Evolutionary conservation across 345 rosid species (phyloP), one percentile per base, ranked within the genome.

Genomic region (Eucalyptus decipiens): DNA sequence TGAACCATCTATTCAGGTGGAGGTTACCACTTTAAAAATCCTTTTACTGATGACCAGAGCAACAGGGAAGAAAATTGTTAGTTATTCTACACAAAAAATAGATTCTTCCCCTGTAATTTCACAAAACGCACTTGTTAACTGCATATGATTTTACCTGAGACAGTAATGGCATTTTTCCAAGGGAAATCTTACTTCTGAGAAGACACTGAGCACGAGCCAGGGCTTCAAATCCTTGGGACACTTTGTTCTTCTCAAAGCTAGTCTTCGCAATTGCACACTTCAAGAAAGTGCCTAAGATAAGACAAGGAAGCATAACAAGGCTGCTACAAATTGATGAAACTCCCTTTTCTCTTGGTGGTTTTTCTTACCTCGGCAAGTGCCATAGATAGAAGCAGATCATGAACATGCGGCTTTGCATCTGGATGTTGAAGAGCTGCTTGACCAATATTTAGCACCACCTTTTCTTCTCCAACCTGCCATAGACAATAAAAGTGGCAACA

Each of bases 221-320:
- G 91, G 99, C 99, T 93, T 97, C 99, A 93, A 98, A 97, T 90
- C 99, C 99, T 92, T 90, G 95, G 83, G 97, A 95, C 86, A 97
- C 95, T 91, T 94, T 97, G 93, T 93, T 96, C 95, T 94, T 96
- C 94, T 97, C 97, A 86, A 98, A 95, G 90, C 94, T 93, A 93
- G 87, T 92, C 93, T 96, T 97, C 60, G 99, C 99, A 90, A 95
- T 94, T 72, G 97, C 98, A 95, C 99, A 98, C 99, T 98, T 95
- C 95, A 96, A 94, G 95, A 94, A 93, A 94, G 95, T 92, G 90
- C 93, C 95, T 90, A 94, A 91, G 92, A 95, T 96, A 90, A 94
- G 96, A 90, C 90, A 92, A 91, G 92, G 92, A 92, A 83, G 93
- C 92, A 93, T 94, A 94, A 93, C 97, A 95, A 92, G 90, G 91